A percentile compares a stretch with the other conserved stretches of the same genome.
Evolutionary conservation across 75 land plant species (phyloP).

Genomic region (Pseudotsuga menziesii): DNA sequence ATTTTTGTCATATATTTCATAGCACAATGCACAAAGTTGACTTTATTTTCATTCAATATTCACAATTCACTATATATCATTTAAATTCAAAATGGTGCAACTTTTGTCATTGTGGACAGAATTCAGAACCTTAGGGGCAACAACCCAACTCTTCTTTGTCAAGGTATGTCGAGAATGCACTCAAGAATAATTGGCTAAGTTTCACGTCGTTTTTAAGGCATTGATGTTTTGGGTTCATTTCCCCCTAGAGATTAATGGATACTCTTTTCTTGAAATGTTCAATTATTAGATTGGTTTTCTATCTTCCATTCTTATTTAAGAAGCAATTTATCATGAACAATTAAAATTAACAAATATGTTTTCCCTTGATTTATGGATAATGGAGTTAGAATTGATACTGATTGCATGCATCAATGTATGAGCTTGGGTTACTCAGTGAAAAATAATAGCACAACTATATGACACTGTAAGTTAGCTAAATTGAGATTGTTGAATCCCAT

Average conservation of each 20-base stretch:
- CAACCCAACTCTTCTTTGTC: slow-evolving; percentile 33
- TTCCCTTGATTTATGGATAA: slow-evolving; percentile 41
- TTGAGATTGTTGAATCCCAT: neutral
- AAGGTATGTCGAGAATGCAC: slow-evolving; percentile 13
- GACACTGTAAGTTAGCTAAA: slow-evolving; percentile 45
- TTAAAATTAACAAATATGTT: neutral
- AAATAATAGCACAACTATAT: slow-evolving; percentile 65
- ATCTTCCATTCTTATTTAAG: neutral
- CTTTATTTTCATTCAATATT: neutral
- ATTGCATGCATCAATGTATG: slow-evolving; percentile 78
- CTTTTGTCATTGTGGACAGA: slow-evolving; percentile 30
- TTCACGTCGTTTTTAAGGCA: neutral
- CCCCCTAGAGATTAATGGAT: neutral
- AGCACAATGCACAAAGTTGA: slow-evolving; percentile 1
- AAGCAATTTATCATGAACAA: neutral
- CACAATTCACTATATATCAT: neutral
- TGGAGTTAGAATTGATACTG: slow-evolving; percentile 82
- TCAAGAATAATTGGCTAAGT: neutral
- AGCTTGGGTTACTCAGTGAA: slow-evolving; percentile 79
- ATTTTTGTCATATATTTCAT: neutral
- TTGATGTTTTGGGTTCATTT: neutral
- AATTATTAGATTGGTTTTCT: neutral
- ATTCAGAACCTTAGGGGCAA: slow-evolving; percentile 12
- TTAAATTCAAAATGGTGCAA: slow-evolving; percentile 30
- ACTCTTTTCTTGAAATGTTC: neutral